A percentile compares a stretch with the other conserved stretches of the same genome.
These are phyloP conservation scores for Chaetomium tenue DNA, from an alignment of 495 filamentous ascomycete species.

Conservation along the genomic window DNA sequence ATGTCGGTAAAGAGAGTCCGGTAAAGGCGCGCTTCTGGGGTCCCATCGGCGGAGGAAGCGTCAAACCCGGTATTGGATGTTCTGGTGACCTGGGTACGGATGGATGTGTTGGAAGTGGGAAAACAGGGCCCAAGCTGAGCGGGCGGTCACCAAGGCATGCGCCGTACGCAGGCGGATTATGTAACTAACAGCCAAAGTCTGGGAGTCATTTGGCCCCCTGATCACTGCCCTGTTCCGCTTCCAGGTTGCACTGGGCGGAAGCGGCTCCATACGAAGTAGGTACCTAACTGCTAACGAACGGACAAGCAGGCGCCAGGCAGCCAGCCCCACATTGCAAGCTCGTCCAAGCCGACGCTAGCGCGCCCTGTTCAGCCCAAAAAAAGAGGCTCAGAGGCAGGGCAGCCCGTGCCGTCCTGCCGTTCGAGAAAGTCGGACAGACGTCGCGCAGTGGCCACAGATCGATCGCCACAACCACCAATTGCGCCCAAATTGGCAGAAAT, in stretches of 20 bases:
- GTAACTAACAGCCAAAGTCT: constrained; percentile 13
- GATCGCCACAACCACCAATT: background rate
- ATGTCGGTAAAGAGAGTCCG: background rate
- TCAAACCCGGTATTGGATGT: constrained; percentile 6
- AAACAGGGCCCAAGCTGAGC: constrained; percentile 19
- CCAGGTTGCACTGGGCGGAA: background rate
- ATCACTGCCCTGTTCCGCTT: background rate
- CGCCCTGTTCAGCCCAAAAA: constrained; percentile 1
- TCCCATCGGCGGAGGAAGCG: background rate
- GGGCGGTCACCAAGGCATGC: constrained; percentile 7
- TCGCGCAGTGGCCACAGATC: too few species aligned
- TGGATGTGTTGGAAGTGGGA: constrained; percentile 8
- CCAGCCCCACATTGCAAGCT: constrained; percentile 6
- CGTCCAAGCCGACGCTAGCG: background rate
- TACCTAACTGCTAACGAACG: too few species aligned
- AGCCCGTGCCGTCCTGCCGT: background rate
- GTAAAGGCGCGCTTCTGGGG: background rate
- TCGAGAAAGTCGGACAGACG: too few species aligned
- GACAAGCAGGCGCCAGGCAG: constrained; percentile 14
- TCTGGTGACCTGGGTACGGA: constrained; percentile 13
- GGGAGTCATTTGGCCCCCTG: constrained; percentile 26
- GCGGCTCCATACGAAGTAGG: background rate
- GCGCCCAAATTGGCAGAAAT: background rate
- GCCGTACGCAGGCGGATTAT: constrained; percentile 17
- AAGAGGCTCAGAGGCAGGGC: background rate